These are phyloP conservation scores for Dictyostelium capitatum DNA, from an alignment of 78 protist species.

Conservation along the genomic window DNA sequence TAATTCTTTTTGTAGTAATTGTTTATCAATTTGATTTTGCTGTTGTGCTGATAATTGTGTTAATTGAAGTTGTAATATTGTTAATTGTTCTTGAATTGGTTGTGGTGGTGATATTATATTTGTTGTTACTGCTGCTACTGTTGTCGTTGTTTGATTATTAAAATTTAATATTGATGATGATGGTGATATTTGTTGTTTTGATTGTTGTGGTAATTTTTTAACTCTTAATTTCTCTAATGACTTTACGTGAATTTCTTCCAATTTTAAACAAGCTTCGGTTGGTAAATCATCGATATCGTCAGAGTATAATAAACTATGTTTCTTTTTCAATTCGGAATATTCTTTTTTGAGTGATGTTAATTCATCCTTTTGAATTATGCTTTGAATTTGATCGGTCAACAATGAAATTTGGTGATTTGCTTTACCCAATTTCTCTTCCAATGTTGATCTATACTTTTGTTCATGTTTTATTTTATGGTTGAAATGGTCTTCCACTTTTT, in stretches of 20 bases:
- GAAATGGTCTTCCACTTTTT: slow-evolving; percentile 35
- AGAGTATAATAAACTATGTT: neutral
- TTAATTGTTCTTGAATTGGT: slow-evolving; percentile 16
- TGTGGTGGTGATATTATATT: neutral
- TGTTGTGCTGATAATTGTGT: slow-evolving; percentile 3
- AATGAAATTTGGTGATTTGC: slow-evolving; percentile 8
- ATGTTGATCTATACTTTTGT: slow-evolving; percentile 28
- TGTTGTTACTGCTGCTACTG: neutral
- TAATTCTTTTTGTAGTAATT: neutral
- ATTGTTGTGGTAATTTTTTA: slow-evolving; percentile 13
- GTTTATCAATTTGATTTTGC: slow-evolving; percentile 9
- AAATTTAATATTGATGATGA: neutral
- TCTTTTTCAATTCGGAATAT: slow-evolving; percentile 10
- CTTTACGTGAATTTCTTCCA: slow-evolving; percentile 40
- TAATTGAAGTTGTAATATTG: neutral
- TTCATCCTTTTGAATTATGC: neutral
- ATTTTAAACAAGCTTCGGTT: slow-evolving; percentile 1
- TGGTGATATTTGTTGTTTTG: neutral
- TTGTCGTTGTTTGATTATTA: neutral
- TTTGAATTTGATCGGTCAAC: slow-evolving; percentile 34
- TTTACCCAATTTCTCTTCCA: slow-evolving; percentile 42
- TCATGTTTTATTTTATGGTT: slow-evolving; percentile 23
- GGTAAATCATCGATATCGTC: slow-evolving; percentile 34
- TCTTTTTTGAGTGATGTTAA: neutral
- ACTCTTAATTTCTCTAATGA: slow-evolving; percentile 43